Percentiles rank a stretch among this genome's conserved stretches.
phyloP scores from a whole-genome alignment of 441 rosid genomes.

The Pelargonium australe region DNA sequence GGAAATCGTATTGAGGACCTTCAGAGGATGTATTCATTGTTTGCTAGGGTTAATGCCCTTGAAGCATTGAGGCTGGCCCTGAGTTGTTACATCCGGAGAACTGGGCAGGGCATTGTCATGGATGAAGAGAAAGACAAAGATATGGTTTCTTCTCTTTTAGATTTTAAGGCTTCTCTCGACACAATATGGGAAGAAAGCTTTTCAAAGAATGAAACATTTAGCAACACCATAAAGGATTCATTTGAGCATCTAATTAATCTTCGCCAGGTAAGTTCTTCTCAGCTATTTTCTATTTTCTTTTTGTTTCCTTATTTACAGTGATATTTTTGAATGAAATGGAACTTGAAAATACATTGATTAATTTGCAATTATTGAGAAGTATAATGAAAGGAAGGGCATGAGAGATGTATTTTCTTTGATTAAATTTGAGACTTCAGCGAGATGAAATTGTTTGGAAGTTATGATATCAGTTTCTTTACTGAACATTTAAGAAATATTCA shows the following conservation, averaged over 20 bases:
- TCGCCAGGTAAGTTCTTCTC: conserved; percentile 60
- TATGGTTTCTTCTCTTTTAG: conserved; percentile 81
- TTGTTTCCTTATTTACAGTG: neutral
- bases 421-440: neutral
- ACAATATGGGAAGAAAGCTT: conserved; percentile 90
- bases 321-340: neutral
- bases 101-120: conserved; percentile 78
- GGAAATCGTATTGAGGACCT: conserved; percentile 90
- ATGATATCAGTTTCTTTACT: neutral
- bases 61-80: conserved; percentile 86
- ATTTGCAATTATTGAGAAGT: neutral
- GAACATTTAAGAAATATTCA: neutral
- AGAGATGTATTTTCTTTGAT: neutral
- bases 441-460: neutral
- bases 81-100: conserved; percentile 67
- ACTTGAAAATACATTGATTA: neutral
- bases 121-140: conserved; percentile 99
- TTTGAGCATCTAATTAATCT: conserved; percentile 94
- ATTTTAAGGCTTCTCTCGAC: conserved; percentile 85
- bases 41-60: conserved; percentile 73
- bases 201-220: conserved; percentile 79
- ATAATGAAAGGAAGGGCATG: neutral
- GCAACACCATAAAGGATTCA: conserved; percentile 86
- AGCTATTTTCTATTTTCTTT: conserved; percentile 7
- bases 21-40: conserved; percentile 65